These are phyloP conservation scores for Meyerozyma athensensis DNA, from an alignment of 1,139 yeast genomes.

Conservation along the genomic window DNA sequence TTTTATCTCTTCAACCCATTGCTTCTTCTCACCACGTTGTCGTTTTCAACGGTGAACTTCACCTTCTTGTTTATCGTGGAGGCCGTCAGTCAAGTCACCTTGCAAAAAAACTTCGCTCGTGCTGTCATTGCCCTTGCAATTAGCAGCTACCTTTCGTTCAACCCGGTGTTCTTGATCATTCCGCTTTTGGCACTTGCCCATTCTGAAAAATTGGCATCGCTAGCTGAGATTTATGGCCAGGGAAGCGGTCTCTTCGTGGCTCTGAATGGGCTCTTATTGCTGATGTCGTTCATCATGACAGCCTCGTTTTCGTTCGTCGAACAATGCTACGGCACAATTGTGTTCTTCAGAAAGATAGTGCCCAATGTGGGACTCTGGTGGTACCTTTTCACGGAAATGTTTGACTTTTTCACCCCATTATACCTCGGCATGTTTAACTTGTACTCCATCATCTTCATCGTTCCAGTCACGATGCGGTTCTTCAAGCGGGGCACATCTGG, in stretches of 20 bases:
- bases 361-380: slow-evolving; percentile 97
- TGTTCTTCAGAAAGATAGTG: slow-evolving; percentile 61
- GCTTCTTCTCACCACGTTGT: slow-evolving; percentile 57
- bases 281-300: slow-evolving; percentile 27
- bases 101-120: slow-evolving; percentile 33
- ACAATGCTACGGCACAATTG: slow-evolving; percentile 58
- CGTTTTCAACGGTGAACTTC: slow-evolving; percentile 65
- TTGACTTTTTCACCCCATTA: slow-evolving; percentile 81
- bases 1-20: slow-evolving; percentile 81
- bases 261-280: slow-evolving; percentile 30
- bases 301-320: slow-evolving; percentile 45
- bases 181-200: slow-evolving; percentile 47
- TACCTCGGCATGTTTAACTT: slow-evolving; percentile 81
- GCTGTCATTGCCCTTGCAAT: slow-evolving; percentile 55
- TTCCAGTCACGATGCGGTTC: slow-evolving; percentile 74
- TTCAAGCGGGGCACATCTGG: slow-evolving; percentile 23
- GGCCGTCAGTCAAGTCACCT: slow-evolving; percentile 44
- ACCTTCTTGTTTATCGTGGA: slow-evolving; percentile 53
- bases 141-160: slow-evolving; percentile 61
- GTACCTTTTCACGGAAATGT: slow-evolving; percentile 95
- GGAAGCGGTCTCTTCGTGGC: slow-evolving; percentile 23
- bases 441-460: slow-evolving; percentile 59
- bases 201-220: slow-evolving; percentile 12
- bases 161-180: slow-evolving; percentile 52
- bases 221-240: slow-evolving; percentile 15